phyloP scores from a whole-genome alignment of 257 asterid genomes.

The Paraleonurus japonicus region DNA sequence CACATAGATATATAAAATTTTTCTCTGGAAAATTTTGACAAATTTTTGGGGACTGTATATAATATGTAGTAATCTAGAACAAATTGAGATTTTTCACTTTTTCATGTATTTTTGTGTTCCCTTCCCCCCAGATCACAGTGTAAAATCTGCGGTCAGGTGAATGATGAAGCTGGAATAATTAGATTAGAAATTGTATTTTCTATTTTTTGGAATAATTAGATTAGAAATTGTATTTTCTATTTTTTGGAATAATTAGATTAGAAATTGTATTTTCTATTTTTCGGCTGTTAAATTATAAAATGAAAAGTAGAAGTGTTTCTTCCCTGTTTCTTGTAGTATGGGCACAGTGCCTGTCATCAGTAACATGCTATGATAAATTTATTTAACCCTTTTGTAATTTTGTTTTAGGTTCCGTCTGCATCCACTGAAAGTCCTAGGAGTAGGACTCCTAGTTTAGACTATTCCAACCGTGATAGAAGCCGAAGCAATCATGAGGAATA shows the following conservation, averaged over 20 bases:
- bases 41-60: background rate
- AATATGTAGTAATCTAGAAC: background rate
- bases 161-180: background rate
- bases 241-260: background rate
- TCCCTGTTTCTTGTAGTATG: slow-evolving; percentile 5
- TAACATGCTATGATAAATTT: background rate
- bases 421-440: slow-evolving; percentile 52
- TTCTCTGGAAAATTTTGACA: background rate
- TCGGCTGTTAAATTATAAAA: background rate
- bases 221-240: background rate
- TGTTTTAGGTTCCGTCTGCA: slow-evolving; percentile 45
- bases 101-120: background rate
- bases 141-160: background rate
- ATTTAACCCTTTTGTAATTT: background rate
- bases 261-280: background rate
- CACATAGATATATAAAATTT: background rate
- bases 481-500: slow-evolving; percentile 51
- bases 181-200: background rate
- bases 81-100: background rate
- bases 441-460: slow-evolving; percentile 50
- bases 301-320: background rate
- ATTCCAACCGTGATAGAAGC: slow-evolving; percentile 41
- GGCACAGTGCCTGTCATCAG: background rate
- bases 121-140: background rate
- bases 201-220: background rate